These are phyloP conservation scores for Gossypium sturtianum DNA, from an alignment of 345 rosid species.

Conservation along the genomic window DNA sequence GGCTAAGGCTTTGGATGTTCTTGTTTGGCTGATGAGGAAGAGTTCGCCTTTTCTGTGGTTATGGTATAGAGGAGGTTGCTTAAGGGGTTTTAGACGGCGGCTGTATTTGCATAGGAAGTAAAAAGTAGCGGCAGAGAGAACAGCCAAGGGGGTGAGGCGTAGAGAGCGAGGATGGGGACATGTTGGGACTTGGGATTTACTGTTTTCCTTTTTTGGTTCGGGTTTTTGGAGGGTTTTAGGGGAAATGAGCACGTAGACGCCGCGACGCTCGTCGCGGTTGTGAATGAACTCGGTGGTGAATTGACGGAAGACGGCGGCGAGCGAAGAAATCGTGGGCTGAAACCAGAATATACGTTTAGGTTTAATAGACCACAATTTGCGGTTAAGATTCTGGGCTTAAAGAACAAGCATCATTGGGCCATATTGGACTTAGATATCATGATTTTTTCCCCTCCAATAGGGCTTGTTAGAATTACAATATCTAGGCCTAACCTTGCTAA, in stretches of 20 bases:
- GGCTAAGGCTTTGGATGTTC: constrained; percentile 67
- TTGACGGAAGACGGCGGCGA: not conserved
- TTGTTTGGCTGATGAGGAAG: constrained; percentile 76
- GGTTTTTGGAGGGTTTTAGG: not conserved
- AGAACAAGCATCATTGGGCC: not conserved
- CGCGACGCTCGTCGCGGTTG: not conserved
- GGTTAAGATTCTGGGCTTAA: not conserved
- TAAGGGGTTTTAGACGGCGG: constrained; percentile 52
- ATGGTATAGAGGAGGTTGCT: constrained; percentile 28
- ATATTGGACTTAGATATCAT: too few species aligned
- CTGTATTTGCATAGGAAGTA: constrained; percentile 79
- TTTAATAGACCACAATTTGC: too few species aligned
- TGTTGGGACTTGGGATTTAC: constrained; percentile 8
- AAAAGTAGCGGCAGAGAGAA: constrained; percentile 77
- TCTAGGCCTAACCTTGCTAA: not conserved
- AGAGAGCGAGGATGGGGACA: constrained; percentile 45
- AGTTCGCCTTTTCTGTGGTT: constrained; percentile 44
- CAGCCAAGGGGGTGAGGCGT: constrained; percentile 56
- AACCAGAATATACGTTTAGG: too few species aligned
- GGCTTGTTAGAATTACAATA: not conserved
- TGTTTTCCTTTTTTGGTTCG: not conserved
- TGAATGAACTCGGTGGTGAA: not conserved
- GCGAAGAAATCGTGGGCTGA: too few species aligned
- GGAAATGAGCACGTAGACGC: not conserved
- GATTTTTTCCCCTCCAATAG: not conserved